Evolutionary conservation across 176 grass and related monocot species (phyloP).

Genomic region (Oryza glaberrima): DNA sequence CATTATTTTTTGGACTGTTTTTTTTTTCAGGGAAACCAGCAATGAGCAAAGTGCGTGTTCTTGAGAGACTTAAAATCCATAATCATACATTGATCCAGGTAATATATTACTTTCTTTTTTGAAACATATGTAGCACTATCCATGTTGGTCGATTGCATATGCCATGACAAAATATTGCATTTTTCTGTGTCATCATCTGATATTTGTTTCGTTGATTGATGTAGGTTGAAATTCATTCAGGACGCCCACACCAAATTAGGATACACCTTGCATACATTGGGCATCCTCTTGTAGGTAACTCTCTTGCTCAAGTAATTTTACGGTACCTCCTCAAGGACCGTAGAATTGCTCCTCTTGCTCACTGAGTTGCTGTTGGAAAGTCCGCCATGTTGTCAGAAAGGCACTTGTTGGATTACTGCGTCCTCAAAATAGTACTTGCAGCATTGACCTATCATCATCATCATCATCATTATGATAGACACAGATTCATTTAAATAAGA

Average conservation of each 20-base stretch:
- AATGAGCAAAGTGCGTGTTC: conserved; percentile 80
- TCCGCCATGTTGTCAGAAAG: neutral
- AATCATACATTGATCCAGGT: conserved; percentile 86
- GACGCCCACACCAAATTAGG: conserved; percentile 82
- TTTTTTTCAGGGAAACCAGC: conserved; percentile 75
- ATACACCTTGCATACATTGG: conserved; percentile 86
- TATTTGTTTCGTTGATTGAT: conserved; percentile 36
- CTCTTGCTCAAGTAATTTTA: neutral
- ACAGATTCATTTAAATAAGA: conserved; percentile 8
- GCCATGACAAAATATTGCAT: conserved; percentile 6
- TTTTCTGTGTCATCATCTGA: conserved; percentile 18
- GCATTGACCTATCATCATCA: neutral
- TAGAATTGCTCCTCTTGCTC: neutral
- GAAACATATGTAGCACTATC: conserved; percentile 4
- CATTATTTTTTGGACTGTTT: conserved; percentile 15
- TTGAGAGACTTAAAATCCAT: conserved; percentile 61
- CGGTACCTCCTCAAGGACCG: too few relatives aligned
- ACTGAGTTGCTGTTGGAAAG: neutral
- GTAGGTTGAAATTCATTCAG: conserved; percentile 91
- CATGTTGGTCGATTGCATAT: neutral
- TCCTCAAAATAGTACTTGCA: conserved; percentile 8
- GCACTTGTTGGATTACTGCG: conserved; percentile 4
- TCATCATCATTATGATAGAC: neutral
- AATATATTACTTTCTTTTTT: conserved; percentile 23
- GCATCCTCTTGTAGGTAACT: conserved; percentile 83